Evolutionary conservation across 805 yeast genomes (phyloP), one percentile per base, ranked within the genome.

Genomic region (Spathaspora girioi): DNA sequence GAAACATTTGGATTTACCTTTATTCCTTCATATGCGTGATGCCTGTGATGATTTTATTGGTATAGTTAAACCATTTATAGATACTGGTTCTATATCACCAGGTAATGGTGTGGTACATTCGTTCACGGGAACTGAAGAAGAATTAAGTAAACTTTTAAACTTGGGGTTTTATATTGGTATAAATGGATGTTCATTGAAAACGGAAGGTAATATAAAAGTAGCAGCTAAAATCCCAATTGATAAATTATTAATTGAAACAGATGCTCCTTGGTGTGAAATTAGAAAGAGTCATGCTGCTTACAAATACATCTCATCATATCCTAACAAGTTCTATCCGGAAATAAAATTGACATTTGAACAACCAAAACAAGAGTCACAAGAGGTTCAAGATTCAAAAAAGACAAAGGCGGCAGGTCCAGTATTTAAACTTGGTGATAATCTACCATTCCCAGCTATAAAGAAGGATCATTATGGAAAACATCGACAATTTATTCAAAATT

Each of bases 191-290:
- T 91, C 98, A 1, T 77, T 94, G 57, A 87, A 86, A 61, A 82
- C 89, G 0, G 81, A 81, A 51, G 91, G 87, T 55, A 90, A 88
- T 61, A 68, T 91, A 12, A 75, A 77, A 26, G 90, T 85, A 20
- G 89, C 85, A 0, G 69, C 71, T 42, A 60, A 65, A 20, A 79
- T 94, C n/a, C 98, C 98, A 0, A 60, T 83, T 8, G 81, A 83
- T 4, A 79, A 76, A 59, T 66, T 94, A 43, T 68, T 93, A 77
- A 79, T 94, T 9, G 99, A 94, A 64, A 93, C 97, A 0, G 99
- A 94, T 69, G 91, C 97, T 2, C 99, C 99, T 1, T 94, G 99
- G 99, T 94, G 99, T 71, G 98, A 92, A 63, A 82, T 94, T 45
- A 77, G 96, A 52, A 87, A 82, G 57, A 78, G 94, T 9, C 97